Base-by-base conservation (phyloP, 805 yeast genomes). In the Ogataea paradorogensis region DNA sequence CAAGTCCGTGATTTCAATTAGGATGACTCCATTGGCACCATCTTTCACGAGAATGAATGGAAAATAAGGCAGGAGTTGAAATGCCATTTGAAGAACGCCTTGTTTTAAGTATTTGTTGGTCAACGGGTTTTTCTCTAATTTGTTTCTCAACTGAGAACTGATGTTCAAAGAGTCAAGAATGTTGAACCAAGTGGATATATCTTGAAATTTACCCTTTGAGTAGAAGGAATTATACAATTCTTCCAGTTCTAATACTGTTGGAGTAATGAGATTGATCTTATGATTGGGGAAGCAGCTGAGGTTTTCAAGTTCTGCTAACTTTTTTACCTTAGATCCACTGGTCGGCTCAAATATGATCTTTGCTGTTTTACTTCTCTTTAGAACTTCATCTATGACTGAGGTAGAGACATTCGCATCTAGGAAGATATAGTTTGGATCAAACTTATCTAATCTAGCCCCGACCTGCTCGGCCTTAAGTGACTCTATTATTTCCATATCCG, bases 401-500 rank as follows among this genome's bases (percentile, higher is more conserved):
- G 58, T 46, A 1, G 82, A 72, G 3, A 88, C 59, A 53, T 88
- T 88, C 30, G 87, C 80, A 56, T 88, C 96, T 32, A 82, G 55
- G 4, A 83, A 68, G 7, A 84, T 70, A 18, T 63, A 59, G 8
- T 63, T 59, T 0, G 95, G 84, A 5, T 58, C 48, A 1, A 70
- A 58, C 9, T 54, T 36, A 1, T 47, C 43, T 5, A 88, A 49
- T 46, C 74, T 67, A 0, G 59, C 28, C 2, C 52, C 43, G 3
- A 83, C 67, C 43, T 73, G 75, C 0, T 62, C 58, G 0, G 61
- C 35, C 10, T 78, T 66, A 31, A 76, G 43, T 20, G 67, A 62
- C 47, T 84, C 84, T 15, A 81, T 65, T 8, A 82, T 75, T n/a
- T 68, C 67, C 95, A 89, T 88, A 54, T 86, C 95, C 4, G 95